A percentile compares a stretch with the other conserved stretches of the same genome.
Evolutionary conservation across 208 protist species (phyloP).

Genomic region (Trypanosoma caninum): DNA sequence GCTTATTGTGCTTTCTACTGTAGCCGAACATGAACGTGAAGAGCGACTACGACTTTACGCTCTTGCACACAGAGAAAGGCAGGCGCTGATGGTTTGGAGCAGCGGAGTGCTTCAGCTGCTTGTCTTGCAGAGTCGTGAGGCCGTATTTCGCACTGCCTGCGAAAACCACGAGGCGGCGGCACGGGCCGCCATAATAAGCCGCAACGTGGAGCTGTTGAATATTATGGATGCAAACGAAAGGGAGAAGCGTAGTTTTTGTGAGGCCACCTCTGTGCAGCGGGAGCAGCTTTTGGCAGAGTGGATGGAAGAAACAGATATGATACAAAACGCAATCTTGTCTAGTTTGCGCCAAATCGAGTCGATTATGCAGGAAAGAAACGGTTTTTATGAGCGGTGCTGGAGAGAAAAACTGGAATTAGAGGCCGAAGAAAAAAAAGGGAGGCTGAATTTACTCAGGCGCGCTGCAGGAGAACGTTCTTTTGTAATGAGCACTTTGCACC

Average conservation of each 20-base stretch:
- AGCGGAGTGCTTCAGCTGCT: not conserved
- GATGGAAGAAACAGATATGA: conserved; percentile 7
- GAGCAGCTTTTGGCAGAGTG: conserved; percentile 23
- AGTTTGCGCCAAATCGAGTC: not conserved
- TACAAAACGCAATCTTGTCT: conserved; percentile 1
- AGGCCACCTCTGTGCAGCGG: conserved; percentile 5
- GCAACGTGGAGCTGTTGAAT: conserved; percentile 11
- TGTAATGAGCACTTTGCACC: conserved; percentile 24
- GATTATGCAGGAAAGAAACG: conserved; percentile 7
- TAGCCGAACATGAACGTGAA: conserved; percentile 44
- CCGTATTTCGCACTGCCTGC: conserved; percentile 10
- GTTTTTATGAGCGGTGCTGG: conserved; percentile 2
- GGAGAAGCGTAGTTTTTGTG: conserved; percentile 8
- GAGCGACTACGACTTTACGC: conserved; percentile 20
- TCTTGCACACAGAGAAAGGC: conserved; percentile 19
- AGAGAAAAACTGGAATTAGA: conserved; percentile 5
- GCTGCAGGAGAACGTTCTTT: conserved; percentile 17
- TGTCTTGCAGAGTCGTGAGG: conserved; percentile 10
- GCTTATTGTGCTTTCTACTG: conserved; percentile 26
- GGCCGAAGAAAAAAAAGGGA: conserved; percentile 13
- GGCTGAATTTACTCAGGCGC: conserved; percentile 20
- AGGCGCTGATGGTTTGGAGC: conserved; percentile 17
- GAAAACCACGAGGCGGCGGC: conserved; percentile 27
- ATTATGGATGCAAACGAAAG: conserved; percentile 14
- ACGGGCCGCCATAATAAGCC: conserved; percentile 20